Conservation (phyloP, 352 stramenopile species). For the Achlya hypogyna region DNA sequence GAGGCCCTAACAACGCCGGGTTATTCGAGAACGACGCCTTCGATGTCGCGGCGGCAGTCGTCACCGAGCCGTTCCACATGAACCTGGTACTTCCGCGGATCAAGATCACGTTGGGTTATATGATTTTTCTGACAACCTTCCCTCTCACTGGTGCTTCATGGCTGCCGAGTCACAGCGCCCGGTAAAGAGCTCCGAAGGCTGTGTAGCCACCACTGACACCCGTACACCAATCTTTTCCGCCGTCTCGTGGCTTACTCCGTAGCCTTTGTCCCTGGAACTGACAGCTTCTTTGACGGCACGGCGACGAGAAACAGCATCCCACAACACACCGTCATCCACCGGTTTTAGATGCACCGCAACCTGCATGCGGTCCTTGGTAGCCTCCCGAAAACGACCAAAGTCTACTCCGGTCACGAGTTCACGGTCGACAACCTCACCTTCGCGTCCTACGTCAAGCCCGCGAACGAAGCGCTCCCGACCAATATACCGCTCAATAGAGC, state of each 20-base stretch:
- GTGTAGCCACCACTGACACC: conserved; percentile 88
- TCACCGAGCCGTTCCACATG: conserved; percentile 52
- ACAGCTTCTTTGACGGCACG: conserved; percentile 76
- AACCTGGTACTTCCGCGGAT: background rate
- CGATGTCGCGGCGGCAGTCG: conserved; percentile 25
- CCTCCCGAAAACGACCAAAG: conserved; percentile 57
- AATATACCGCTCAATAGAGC: conserved; percentile 46
- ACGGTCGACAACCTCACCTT: conserved; percentile 85
- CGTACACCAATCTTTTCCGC: background rate
- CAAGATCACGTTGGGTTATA: conserved; percentile 10
- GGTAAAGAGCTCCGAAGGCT: conserved; percentile 31
- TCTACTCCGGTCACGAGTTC: conserved; percentile 92
- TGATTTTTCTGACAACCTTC: too few relatives aligned
- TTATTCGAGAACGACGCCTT: background rate
- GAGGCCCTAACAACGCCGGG: too few relatives aligned
- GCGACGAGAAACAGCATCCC: background rate
- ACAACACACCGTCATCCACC: background rate
- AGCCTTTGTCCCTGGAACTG: conserved; percentile 85
- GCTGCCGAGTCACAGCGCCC: background rate
- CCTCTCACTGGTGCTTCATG: background rate
- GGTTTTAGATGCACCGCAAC: conserved; percentile 76
- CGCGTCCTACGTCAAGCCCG: conserved; percentile 80
- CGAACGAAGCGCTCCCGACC: conserved; percentile 57
- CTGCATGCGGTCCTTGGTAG: conserved; percentile 66
- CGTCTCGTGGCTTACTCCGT: background rate